These are phyloP conservation scores for Kickxella alabastrina DNA, from an alignment of 192 early-diverging fungal species.

Conservation along the genomic window DNA sequence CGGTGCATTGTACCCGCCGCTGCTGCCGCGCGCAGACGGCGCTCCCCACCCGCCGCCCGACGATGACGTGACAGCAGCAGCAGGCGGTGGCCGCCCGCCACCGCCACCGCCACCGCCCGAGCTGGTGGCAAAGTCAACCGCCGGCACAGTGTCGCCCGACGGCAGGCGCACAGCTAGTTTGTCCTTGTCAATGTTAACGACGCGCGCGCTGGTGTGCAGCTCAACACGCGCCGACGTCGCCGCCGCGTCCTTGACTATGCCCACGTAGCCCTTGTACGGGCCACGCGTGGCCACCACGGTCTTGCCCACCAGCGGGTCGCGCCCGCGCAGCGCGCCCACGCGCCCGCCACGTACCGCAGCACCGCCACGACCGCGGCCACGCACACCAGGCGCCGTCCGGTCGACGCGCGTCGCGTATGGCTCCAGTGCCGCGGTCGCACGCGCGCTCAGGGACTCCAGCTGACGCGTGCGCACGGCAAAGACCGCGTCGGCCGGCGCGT, in stretches of 20 bases:
- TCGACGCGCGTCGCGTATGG: slow-evolving; percentile 43
- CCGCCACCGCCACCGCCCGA: not conserved
- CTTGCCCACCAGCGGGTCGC: slow-evolving; percentile 58
- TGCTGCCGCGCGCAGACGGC: not conserved
- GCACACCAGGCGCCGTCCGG: slow-evolving; percentile 6
- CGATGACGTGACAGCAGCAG: no score
- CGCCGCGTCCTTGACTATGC: slow-evolving; percentile 86
- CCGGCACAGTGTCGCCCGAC: slow-evolving; percentile 54
- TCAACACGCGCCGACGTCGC: slow-evolving; percentile 77
- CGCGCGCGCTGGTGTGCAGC: slow-evolving; percentile 82
- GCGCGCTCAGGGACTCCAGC: slow-evolving; percentile 51
- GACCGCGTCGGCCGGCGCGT: slow-evolving; percentile 66
- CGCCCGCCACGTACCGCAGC: slow-evolving; percentile 49
- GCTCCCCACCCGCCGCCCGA: not conserved
- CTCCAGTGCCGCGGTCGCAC: slow-evolving; percentile 22
- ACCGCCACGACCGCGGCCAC: slow-evolving; percentile 19
- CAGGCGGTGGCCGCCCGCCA: no score
- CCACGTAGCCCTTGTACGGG: slow-evolving; percentile 95
- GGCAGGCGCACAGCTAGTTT: slow-evolving; percentile 68
- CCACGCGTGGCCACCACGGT: slow-evolving; percentile 83
- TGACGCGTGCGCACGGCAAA: slow-evolving; percentile 69
- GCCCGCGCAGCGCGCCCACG: slow-evolving; percentile 37
- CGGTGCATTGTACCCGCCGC: slow-evolving; percentile 3
- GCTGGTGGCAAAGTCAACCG: slow-evolving; percentile 16
- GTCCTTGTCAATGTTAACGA: slow-evolving; percentile 75